Conservation (phyloP, 345 rosid species). For the Odontarrhena argentea region DNA sequence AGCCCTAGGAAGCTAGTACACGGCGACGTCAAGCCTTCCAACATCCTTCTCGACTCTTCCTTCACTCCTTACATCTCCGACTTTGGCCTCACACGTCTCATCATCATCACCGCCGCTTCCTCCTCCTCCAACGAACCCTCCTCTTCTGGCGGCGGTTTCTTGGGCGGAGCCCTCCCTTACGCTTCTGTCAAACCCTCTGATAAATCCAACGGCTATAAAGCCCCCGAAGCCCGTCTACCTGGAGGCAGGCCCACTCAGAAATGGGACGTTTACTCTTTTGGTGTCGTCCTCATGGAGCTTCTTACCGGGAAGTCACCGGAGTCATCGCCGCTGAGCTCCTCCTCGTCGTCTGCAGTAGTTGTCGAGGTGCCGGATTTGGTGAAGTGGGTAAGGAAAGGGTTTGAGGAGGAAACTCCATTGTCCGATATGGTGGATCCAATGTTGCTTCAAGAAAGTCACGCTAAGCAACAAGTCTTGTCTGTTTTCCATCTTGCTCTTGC, state of each 20-base stretch:
- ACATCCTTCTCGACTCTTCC: slow-evolving; percentile 82
- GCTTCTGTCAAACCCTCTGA: slow-evolving; percentile 57
- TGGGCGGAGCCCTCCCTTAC: slow-evolving; percentile 83
- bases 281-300: slow-evolving; percentile 78
- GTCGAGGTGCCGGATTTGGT: slow-evolving; percentile 76
- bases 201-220: slow-evolving; percentile 63
- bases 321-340: slow-evolving; percentile 64
- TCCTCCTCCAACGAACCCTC: slow-evolving; percentile 33
- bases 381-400: slow-evolving; percentile 92
- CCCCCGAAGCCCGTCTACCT: slow-evolving; percentile 82
- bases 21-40: slow-evolving; percentile 88
- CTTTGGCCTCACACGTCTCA: slow-evolving; percentile 79
- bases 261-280: slow-evolving; percentile 89
- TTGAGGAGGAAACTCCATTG: slow-evolving; percentile 76
- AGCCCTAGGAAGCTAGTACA: slow-evolving; percentile 93
- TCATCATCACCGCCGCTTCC: slow-evolving; percentile 68
- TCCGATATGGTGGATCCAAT: slow-evolving; percentile 90
- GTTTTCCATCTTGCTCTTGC: slow-evolving; percentile 85
- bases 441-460: slow-evolving; percentile 90
- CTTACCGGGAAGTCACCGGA: slow-evolving; percentile 93
- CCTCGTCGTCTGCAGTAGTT: slow-evolving; percentile 61
- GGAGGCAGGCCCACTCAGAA: slow-evolving; percentile 69
- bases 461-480: slow-evolving; percentile 85
- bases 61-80: slow-evolving; percentile 81
- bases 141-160: slow-evolving; percentile 60